Conservation (phyloP, 345 rosid species). For the Moricandia moricandioides region DNA sequence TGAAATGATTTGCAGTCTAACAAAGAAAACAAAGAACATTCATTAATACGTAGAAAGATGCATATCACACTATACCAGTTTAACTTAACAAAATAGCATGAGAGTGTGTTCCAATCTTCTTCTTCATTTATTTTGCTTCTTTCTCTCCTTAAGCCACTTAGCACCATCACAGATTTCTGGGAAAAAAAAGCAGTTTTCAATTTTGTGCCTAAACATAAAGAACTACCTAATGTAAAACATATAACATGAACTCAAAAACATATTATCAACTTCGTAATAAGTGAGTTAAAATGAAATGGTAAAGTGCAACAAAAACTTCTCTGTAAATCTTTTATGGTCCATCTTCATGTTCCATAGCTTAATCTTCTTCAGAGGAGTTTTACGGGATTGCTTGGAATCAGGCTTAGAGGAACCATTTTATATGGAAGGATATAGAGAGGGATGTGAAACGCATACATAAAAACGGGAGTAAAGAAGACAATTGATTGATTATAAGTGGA, state of each 20-base stretch:
- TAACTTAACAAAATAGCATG: constrained; percentile 53
- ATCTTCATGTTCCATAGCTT: too few species aligned
- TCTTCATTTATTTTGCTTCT: constrained; percentile 50
- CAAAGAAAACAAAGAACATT: neutral
- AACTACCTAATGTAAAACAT: neutral
- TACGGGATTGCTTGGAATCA: too few species aligned
- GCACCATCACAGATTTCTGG: constrained; percentile 94
- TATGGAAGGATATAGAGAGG: too few species aligned
- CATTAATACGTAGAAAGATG: neutral
- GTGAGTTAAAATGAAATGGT: neutral
- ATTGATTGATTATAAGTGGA: too few species aligned
- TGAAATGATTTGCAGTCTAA: constrained; percentile 86
- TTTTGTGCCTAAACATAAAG: neutral
- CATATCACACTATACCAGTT: neutral
- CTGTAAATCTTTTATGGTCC: neutral
- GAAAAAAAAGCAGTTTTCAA: neutral
- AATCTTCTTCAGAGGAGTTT: too few species aligned
- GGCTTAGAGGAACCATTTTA: too few species aligned
- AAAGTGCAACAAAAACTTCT: neutral
- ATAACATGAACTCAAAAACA: neutral
- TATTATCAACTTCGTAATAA: neutral
- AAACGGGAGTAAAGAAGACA: too few species aligned
- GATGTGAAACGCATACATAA: too few species aligned
- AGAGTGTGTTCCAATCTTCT: constrained; percentile 75
- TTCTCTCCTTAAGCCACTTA: constrained; percentile 93